A percentile compares a stretch with the other conserved stretches of the same genome.
Evolutionary conservation across 2,329 filamentous ascomycete species (phyloP).

Genomic region (Cordyceps fumosorosea): DNA sequence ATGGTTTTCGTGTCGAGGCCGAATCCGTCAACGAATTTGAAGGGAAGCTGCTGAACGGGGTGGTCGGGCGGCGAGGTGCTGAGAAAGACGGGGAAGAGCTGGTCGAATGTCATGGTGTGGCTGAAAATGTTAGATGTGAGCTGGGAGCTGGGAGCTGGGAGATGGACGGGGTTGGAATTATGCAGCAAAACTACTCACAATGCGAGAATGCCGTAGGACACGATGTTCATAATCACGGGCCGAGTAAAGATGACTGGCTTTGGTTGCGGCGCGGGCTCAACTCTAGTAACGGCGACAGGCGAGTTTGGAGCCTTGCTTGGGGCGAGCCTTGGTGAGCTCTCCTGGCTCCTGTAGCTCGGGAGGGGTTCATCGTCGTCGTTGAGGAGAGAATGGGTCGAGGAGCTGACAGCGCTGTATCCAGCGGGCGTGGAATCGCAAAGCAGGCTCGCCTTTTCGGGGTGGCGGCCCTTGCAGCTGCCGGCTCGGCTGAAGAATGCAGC

Average conservation of each 20-base stretch:
- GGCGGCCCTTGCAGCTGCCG: conserved; percentile 28
- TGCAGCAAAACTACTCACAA: conserved; percentile 61
- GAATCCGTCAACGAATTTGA: conserved; percentile 85
- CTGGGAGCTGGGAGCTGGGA: too few relatives aligned
- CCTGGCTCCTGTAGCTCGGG: conserved; percentile 61
- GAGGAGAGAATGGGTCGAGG: not conserved
- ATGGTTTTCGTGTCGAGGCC: conserved; percentile 76
- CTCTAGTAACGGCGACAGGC: conserved; percentile 14
- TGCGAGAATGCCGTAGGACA: conserved; percentile 85
- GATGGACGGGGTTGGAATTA: too few relatives aligned
- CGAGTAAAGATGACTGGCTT: conserved; percentile 64
- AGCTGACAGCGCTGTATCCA: conserved; percentile 50
- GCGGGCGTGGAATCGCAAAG: conserved; percentile 55
- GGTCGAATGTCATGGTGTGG: conserved; percentile 95
- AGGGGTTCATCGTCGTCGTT: conserved; percentile 49
- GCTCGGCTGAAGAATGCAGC: conserved; percentile 34
- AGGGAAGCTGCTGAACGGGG: conserved; percentile 59
- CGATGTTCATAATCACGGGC: conserved; percentile 79
- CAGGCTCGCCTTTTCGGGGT: conserved; percentile 55
- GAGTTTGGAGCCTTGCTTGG: conserved; percentile 23
- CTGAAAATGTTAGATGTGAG: conserved; percentile 36
- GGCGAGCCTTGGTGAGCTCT: conserved; percentile 44
- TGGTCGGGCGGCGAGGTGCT: conserved; percentile 54
- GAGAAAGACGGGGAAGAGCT: conserved; percentile 86
- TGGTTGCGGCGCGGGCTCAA: conserved; percentile 12